These are phyloP conservation scores for Penicillium polonicum DNA, from an alignment of 2,329 filamentous ascomycete species.

Conservation along the genomic window DNA sequence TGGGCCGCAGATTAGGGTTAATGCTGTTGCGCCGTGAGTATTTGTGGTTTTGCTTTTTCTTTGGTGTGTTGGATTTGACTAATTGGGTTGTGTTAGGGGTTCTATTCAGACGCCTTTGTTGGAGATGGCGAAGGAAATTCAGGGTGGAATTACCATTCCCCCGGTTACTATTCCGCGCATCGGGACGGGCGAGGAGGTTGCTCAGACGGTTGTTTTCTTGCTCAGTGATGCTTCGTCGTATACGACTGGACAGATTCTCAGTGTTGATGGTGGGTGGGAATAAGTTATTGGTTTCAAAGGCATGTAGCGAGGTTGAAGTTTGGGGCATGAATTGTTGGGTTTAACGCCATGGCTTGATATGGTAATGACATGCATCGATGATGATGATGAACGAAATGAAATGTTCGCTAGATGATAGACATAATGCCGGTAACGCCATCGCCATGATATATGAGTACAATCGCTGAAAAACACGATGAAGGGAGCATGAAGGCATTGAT, in stretches of 20 bases:
- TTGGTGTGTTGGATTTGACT: background rate
- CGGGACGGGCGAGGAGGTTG: conserved; percentile 38
- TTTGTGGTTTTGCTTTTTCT: background rate
- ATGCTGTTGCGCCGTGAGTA: conserved; percentile 46
- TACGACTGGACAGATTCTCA: conserved; percentile 48
- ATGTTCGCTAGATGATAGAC: background rate
- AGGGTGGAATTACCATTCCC: conserved; percentile 16
- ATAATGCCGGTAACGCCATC: conserved; percentile 1
- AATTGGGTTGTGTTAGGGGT: conserved; percentile 22
- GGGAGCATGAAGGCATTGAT: background rate
- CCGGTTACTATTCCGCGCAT: conserved; percentile 28
- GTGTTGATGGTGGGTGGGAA: conserved; percentile 50
- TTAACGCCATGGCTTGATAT: background rate
- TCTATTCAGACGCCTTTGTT: conserved; percentile 37
- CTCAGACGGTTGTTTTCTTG: conserved; percentile 50
- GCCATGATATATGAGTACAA: conserved; percentile 8
- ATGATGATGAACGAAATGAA: background rate
- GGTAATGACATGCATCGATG: background rate
- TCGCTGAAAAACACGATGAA: conserved; percentile 2
- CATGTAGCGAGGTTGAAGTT: background rate
- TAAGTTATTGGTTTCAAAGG: background rate
- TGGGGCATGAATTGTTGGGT: background rate
- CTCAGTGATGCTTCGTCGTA: conserved; percentile 48
- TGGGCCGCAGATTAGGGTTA: conserved; percentile 39
- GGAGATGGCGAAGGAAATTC: conserved; percentile 27